Base-by-base conservation (phyloP, 352 stramenopile genomes). In the Globisporangium splendens region DNA sequence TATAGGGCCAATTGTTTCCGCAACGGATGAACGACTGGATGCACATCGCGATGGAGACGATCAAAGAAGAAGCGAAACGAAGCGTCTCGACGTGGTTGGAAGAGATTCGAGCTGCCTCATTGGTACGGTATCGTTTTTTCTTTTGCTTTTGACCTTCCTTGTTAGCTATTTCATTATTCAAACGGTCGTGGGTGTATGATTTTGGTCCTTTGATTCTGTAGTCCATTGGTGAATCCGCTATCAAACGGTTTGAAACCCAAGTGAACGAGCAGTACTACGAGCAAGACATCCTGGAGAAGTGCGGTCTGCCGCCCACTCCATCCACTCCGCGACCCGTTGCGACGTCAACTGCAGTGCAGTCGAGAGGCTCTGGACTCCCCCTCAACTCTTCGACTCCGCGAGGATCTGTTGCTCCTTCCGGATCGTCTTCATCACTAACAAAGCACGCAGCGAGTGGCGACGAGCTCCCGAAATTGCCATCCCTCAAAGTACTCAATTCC, bases 11-110 rank as follows among this genome's bases (percentile, higher is more conserved):
- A 65, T 54, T 88, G 38, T 90, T 92, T 59, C 79, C 79, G 8
- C 76, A 88, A 57, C 76, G 79, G 22, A 89, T 89, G 72, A 89
- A 86, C 58, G 79, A 87, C 51, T 92, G 83, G 83, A 89, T 90
- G 70, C 74, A 86, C 46, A 69, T 75, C 13, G 78, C 83, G 1
- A 80, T 90, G 71, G 68, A 74, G 42, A 86, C 76, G 8, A 87
- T 92, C 44, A 89, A 88, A 51, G 78, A 89, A 57, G 73, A 89
- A 53, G 79, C 83, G 1, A 92, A 85, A 55, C 72, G 75, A 21
- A 73, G 57, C 8, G 78, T 75, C 6, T 92, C 83, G 1, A 59
- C 70, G 15, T 92, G 83, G 83, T 68, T 92, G 3, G 79, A 89
- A 59, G 79, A 90, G 35, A 81, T 90, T 63, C 78, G 83, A 56